phyloP scores from a whole-genome alignment of 2,329 filamentous ascomycete species.

The Gyromitra esculenta region DNA sequence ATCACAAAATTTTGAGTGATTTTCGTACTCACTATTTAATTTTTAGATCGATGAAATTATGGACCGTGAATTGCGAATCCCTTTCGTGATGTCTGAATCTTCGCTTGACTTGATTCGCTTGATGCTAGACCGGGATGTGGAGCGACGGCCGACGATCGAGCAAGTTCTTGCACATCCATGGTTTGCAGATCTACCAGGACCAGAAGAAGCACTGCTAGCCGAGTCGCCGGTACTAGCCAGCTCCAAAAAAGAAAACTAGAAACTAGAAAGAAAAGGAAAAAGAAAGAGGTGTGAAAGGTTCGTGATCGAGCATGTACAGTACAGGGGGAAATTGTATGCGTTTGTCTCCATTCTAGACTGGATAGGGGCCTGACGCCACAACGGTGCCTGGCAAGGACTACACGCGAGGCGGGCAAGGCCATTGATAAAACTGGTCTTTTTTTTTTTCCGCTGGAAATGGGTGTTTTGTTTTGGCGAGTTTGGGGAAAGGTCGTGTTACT shows the following conservation, averaged over 20 bases:
- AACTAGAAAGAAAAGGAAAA: conserved; percentile 6
- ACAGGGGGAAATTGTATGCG: conserved; percentile 43
- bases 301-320: conserved; percentile 38
- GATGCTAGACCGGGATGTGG: conserved; percentile 93
- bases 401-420: conserved; percentile 18
- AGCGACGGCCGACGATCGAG: conserved; percentile 82
- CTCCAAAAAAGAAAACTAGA: conserved; percentile 11
- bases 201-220: conserved; percentile 52
- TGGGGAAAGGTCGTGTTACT: conserved; percentile 18
- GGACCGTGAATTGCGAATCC: conserved; percentile 92
- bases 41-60: conserved; percentile 89
- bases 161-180: conserved; percentile 91
- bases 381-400: conserved; percentile 29
- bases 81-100: conserved; percentile 86
- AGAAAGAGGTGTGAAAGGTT: conserved; percentile 17
- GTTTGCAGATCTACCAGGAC: conserved; percentile 63
- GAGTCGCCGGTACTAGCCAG: conserved; percentile 49
- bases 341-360: conserved; percentile 47
- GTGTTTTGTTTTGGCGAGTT: conserved; percentile 47
- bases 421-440: conserved; percentile 29
- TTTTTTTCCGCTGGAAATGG: conserved; percentile 39
- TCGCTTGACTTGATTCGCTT: conserved; percentile 89
- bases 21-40: conserved; percentile 13
- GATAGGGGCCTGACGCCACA: conserved; percentile 28
- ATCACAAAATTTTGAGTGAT: neutral